phyloP scores from a whole-genome alignment of 176 grass and related monocot genomes.

The Triticum dicoccoides region DNA sequence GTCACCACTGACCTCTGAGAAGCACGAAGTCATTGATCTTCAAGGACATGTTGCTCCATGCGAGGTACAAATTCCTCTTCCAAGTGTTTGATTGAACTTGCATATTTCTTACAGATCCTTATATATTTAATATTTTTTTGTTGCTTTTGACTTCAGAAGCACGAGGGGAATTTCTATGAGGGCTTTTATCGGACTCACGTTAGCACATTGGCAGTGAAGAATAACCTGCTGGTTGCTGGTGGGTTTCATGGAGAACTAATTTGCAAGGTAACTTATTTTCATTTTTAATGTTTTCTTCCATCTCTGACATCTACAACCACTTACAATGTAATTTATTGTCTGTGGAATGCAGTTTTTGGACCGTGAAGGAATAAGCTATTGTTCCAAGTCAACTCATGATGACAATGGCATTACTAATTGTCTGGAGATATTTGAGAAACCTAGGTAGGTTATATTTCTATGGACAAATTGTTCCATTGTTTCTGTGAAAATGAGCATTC shows the following conservation, averaged over 20 bases:
- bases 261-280: constrained; percentile 69
- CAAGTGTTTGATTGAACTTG: neutral
- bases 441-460: constrained; percentile 48
- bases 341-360: constrained; percentile 63
- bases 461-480: neutral
- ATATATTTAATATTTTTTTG: constrained; percentile 9
- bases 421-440: constrained; percentile 74
- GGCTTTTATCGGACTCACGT: constrained; percentile 83
- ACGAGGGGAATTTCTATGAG: constrained; percentile 71
- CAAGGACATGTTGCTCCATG: constrained; percentile 58
- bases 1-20: constrained; percentile 55
- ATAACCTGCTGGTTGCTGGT: constrained; percentile 75
- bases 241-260: constrained; percentile 87
- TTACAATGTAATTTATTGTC: neutral
- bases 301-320: neutral
- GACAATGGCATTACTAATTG: constrained; percentile 76
- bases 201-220: constrained; percentile 73
- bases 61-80: constrained; percentile 53
- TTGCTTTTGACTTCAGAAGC: constrained; percentile 51
- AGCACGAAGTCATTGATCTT: constrained; percentile 63
- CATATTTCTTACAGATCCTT: constrained; percentile 1
- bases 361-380: constrained; percentile 81
- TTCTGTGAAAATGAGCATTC: neutral
- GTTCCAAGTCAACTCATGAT: constrained; percentile 65
- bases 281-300: constrained; percentile 9